A percentile compares a stretch with the other conserved stretches of the same genome.
Evolutionary conservation across 345 rosid genomes (phyloP).

Genomic region (Clausena lansium): DNA sequence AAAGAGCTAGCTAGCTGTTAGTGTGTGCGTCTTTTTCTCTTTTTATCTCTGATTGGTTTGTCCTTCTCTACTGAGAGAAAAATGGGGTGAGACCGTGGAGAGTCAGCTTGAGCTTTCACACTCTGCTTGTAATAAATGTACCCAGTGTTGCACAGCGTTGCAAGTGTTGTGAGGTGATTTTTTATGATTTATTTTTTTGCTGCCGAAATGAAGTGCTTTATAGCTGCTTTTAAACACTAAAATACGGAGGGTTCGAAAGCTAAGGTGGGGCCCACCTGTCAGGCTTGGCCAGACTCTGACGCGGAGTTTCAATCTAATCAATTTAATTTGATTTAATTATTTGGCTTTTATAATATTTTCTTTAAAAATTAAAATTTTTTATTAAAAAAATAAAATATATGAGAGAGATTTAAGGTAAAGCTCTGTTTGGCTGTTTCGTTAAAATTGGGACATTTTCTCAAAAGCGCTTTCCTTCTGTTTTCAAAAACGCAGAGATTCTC

Average conservation of each 20-base stretch:
- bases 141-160: background rate
- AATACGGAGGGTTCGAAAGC: slow-evolving; percentile 7
- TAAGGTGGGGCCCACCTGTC: slow-evolving; percentile 32
- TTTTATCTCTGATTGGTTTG: background rate
- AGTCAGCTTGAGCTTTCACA: background rate
- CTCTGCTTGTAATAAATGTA: background rate
- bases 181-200: background rate
- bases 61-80: background rate
- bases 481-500: slow-evolving; percentile 28
- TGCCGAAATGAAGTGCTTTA: slow-evolving; percentile 32
- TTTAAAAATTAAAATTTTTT: too few species aligned
- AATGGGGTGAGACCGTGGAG: background rate
- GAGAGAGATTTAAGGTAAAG: background rate
- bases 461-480: background rate
- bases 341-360: background rate
- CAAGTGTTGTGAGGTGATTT: too few species aligned
- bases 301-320: slow-evolving; percentile 12
- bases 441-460: background rate
- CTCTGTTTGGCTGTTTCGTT: slow-evolving; percentile 15
- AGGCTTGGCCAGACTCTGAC: background rate
- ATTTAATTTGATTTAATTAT: background rate
- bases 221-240: slow-evolving; percentile 52
- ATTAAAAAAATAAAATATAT: too few species aligned
- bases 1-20: slow-evolving; percentile 22
- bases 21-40: slow-evolving; percentile 1